Conservation (phyloP, 352 stramenopile species). For the Phytophthora cryptogea region DNA sequence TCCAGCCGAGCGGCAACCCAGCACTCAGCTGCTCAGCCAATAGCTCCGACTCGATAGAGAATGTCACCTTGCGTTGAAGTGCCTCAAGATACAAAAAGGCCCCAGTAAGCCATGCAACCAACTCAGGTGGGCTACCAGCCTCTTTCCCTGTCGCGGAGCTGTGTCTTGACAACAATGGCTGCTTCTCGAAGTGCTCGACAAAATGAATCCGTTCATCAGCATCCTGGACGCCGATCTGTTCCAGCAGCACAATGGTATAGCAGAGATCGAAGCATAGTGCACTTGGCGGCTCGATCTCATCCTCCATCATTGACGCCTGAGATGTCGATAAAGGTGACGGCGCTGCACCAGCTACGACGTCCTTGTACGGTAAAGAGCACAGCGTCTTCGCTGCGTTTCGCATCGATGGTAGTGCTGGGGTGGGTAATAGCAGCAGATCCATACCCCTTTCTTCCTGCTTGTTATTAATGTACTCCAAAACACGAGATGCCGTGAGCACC, state of each 20-base stretch:
- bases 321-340: constrained; percentile 1
- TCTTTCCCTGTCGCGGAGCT: constrained; percentile 5
- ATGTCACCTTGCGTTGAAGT: constrained; percentile 58
- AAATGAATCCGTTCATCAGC: constrained; percentile 60
- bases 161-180: constrained; percentile 21
- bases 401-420: constrained; percentile 45
- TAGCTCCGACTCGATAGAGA: constrained; percentile 62
- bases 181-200: constrained; percentile 48
- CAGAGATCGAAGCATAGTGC: constrained; percentile 65
- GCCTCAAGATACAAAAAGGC: constrained; percentile 72
- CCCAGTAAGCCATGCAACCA: constrained; percentile 64
- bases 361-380: constrained; percentile 39
- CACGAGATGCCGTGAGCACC: constrained; percentile 30
- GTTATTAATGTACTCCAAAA: constrained; percentile 35
- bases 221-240: constrained; percentile 58
- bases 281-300: constrained; percentile 23
- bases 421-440: constrained; percentile 45
- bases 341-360: constrained; percentile 14
- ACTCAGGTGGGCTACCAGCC: constrained; percentile 31
- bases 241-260: constrained; percentile 62
- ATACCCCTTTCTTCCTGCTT: constrained; percentile 13
- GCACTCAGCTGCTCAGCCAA: constrained; percentile 69
- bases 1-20: constrained; percentile 67
- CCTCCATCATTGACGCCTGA: constrained; percentile 3
- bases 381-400: constrained; percentile 40